Base-by-base conservation (phyloP, 1,284 basidiomycete genomes). In the Apiotrichum sp. region DNA sequence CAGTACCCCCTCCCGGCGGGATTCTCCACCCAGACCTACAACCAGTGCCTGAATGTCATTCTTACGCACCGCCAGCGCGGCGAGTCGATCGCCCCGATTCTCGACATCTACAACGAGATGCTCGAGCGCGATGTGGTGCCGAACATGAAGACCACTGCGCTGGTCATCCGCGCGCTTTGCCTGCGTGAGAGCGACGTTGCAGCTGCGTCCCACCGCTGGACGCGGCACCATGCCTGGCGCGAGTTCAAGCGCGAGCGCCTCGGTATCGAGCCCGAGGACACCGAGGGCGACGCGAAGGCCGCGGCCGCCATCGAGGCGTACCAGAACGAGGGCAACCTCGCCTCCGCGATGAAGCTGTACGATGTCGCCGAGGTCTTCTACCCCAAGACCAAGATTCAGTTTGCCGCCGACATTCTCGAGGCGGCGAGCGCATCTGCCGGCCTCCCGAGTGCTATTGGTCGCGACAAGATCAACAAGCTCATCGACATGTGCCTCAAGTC, bases 51-150 rank as follows among this genome's bases (percentile, higher is more conserved):
- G 44, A 66, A 79, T 4, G 84, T 83, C 0, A 72, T 91, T 2
- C 66, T 80, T 32, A 60, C 69, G 2, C 76, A 81, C 38, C 82
- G 87, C 55, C 54, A 63, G 22, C 60, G 68, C 11, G 84, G 84
- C 13, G 80, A 84, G 61, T 81, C 84, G 4, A 79, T 89, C 41
- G 77, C 79, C 0, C 70, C 81, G 41, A 76, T 92, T 48, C 75
- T 88, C 59, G 82, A 85, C 56, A 80, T 84, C 4, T 95, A 95
- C 78, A 84, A 88, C 65, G 80, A 84, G 54, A 84, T 93, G 81
- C 76, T 91, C 47, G 76, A 80, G n/a, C 78, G 78, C 44, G 83
- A 83, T 29, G 68, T 92, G 11, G 68, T 82, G 0, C 90, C 92
- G 14, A 86, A 86, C 62, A 65, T 78, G 10, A 68, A 74, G 40